phyloP scores from a whole-genome alignment of 176 grass and related monocot species.

The Carex scoparia region DNA sequence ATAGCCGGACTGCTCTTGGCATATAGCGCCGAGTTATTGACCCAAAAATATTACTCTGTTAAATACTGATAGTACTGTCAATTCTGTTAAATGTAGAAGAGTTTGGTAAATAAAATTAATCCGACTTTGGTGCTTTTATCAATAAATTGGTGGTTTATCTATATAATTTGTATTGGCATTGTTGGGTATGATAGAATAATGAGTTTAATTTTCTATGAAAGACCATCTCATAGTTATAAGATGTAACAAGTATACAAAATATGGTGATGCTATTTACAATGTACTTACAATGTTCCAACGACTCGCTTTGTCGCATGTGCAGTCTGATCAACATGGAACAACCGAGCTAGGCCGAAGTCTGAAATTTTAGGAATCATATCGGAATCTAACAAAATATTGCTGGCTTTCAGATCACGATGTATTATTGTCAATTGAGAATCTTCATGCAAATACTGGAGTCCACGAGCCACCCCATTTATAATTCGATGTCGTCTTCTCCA shows the following conservation, averaged over 20 bases:
- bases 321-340: conserved; percentile 38
- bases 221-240: background rate
- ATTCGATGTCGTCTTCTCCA: conserved; percentile 38
- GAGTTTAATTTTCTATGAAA: background rate
- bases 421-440: conserved; percentile 47
- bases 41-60: background rate
- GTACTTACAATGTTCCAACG: conserved; percentile 62
- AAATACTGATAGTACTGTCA: background rate
- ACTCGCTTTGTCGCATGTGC: conserved; percentile 37
- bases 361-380: conserved; percentile 69
- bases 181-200: background rate
- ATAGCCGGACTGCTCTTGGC: background rate
- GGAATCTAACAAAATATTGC: conserved; percentile 62
- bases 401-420: conserved; percentile 63
- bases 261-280: background rate
- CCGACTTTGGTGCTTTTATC: background rate
- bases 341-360: conserved; percentile 60
- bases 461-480: conserved; percentile 40
- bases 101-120: background rate
- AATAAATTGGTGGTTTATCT: background rate
- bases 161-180: background rate
- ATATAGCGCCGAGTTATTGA: background rate
- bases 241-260: background rate
- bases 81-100: background rate
- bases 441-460: conserved; percentile 53